Conservation (phyloP, 2,329 filamentous ascomycete species). For the Trichoderma aggressivum region DNA sequence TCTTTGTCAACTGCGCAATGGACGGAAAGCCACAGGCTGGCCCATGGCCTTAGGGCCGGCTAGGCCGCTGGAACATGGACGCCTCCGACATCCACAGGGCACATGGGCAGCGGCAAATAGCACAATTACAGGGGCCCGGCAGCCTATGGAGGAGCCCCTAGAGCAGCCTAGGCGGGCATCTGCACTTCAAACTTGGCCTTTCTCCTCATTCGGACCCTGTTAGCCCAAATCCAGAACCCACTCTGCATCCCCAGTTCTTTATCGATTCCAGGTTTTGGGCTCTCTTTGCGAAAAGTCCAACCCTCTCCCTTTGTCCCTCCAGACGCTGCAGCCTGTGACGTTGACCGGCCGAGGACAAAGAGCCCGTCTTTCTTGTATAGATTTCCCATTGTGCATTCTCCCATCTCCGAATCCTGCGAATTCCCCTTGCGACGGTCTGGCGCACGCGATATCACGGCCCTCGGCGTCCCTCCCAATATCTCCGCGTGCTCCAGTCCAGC, state of each 20-base stretch:
- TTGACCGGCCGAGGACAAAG: not conserved
- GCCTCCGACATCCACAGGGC: constrained; percentile 17
- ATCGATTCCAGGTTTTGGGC: constrained; percentile 15
- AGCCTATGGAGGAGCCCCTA: not conserved
- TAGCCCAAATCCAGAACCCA: constrained; percentile 12
- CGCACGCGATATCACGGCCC: constrained; percentile 15
- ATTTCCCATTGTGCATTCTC: not conserved
- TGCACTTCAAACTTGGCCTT: not conserved
- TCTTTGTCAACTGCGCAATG: not conserved
- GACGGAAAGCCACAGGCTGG: not conserved
- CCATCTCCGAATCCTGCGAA: not conserved
- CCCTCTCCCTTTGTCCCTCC: not conserved
- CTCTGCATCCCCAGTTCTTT: constrained; percentile 11
- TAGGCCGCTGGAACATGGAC: not conserved
- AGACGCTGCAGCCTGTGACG: not conserved
- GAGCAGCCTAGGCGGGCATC: not conserved
- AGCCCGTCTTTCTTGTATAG: not conserved
- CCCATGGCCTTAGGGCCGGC: not conserved
- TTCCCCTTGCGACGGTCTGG: not conserved
- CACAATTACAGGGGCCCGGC: constrained; percentile 2
- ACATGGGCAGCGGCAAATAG: constrained; percentile 19
- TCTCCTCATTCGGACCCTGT: constrained; percentile 14
- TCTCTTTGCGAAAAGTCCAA: constrained; percentile 9
- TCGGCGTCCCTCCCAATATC: not conserved
- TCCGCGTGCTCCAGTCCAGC: constrained; percentile 7